Evolutionary conservation across 2,329 filamentous ascomycete species (phyloP).

Genomic region (Diaporthe sp.): DNA sequence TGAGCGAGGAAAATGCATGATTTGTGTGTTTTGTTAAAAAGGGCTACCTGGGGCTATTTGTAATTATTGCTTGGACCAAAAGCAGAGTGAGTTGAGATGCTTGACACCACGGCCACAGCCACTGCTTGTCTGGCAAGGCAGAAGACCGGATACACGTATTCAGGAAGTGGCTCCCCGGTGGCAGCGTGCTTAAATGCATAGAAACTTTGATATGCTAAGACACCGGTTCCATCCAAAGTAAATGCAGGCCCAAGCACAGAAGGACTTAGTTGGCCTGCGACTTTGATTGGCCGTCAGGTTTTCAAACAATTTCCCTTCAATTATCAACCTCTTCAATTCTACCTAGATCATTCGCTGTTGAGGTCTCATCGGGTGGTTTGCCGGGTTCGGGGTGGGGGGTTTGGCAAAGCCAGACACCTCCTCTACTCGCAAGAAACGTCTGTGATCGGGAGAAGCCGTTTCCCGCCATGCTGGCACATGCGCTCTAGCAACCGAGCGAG

Average conservation of each 20-base stretch:
- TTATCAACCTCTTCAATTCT: neutral
- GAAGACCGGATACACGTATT: neutral
- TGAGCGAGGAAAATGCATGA: neutral
- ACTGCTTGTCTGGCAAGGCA: neutral
- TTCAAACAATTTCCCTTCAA: no score
- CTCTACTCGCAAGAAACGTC: neutral
- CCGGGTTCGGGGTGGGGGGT: neutral
- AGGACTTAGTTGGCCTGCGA: neutral
- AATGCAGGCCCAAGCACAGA: neutral
- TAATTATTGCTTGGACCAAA: neutral
- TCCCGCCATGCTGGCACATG: neutral
- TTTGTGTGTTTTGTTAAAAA: neutral
- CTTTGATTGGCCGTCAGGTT: neutral
- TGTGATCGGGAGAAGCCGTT: neutral
- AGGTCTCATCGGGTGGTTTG: neutral
- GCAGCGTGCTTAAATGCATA: neutral
- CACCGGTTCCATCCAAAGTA: neutral
- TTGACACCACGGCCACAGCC: neutral
- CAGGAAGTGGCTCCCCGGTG: neutral
- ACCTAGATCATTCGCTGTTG: neutral
- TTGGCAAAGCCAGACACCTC: neutral
- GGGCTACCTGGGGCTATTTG: neutral
- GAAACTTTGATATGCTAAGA: conserved; percentile 2
- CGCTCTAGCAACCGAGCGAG: neutral
- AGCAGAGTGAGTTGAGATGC: neutral